Base-by-base conservation (phyloP, 257 asterid species). In the Solanum infundibuliforme region DNA sequence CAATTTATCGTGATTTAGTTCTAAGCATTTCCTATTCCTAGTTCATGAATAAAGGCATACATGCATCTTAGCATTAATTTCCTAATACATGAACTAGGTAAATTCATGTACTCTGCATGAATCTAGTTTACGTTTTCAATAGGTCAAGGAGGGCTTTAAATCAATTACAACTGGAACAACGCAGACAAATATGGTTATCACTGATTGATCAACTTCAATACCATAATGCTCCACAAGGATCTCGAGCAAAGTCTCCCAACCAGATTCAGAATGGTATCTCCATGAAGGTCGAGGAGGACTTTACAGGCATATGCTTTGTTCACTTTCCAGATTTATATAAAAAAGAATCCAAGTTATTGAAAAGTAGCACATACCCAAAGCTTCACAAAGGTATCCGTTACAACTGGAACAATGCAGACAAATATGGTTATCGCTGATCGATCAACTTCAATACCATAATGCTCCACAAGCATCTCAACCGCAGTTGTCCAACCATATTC, bases 401-500 rank as follows among this genome's bases (percentile, higher is more conserved):
- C 43, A 82, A 96, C 99, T 55, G 98, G 98, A 88, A 97, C 87
- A 5, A 96, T 86, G 93, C 98, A 91, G 89, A 97, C 83, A 88
- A 97, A 96, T 82, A 94, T 89, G 68, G 97, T 96, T 79, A 95
- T 91, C 81, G 93, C 92, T 74, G 94, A 93, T 85, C 73, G 89
- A 90, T 97, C 99, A 89, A 95, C 93, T 77, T 97, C 98, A 69
- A 96, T 83, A 35, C 99, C 98, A 32, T 94, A 94, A 91, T 96
- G 99, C 92, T 95, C 98, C 25, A 93, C 90, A 88, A 95, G 69
- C 76, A 96, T 89, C 92, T 96, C 98, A 72, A 94, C 88, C 92
- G 96, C 90, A 76, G 99, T 94, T 91, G 94, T 93, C 99, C 99
- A 96, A 58, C 98, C 99, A 76, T 96, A 94, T 90, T 94, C 99